A percentile compares a stretch with the other conserved stretches of the same genome.
These are phyloP conservation scores for Pseudocercospora eumusae DNA, from an alignment of 2,329 filamentous ascomycete genomes.

Conservation along the genomic window DNA sequence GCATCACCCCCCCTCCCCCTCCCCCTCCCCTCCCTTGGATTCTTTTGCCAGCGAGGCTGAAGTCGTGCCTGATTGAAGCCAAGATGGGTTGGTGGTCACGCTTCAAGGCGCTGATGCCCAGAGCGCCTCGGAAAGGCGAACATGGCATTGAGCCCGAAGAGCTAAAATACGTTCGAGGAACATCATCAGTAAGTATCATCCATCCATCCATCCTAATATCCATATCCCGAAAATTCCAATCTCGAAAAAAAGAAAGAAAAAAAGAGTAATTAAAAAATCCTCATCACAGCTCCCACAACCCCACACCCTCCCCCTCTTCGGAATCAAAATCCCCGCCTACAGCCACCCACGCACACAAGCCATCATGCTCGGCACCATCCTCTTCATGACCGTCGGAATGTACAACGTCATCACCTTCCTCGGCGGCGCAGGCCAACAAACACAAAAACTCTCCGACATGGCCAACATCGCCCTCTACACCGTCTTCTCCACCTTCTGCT, in stretches of 20 bases:
- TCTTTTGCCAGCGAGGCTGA: not conserved
- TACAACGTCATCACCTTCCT: constrained; percentile 17
- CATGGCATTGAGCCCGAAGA: constrained; percentile 8
- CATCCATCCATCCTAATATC: too few relatives aligned
- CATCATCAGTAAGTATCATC: constrained; percentile 6
- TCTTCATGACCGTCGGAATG: constrained; percentile 17
- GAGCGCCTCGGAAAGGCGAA: not conserved
- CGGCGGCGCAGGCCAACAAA: constrained; percentile 13
- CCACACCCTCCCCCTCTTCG: constrained; percentile 6
- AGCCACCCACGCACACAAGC: constrained; percentile 11
- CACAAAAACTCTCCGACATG: constrained; percentile 7
- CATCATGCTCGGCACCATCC: constrained; percentile 10
- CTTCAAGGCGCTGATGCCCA: not conserved
- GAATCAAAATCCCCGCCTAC: constrained; percentile 6
- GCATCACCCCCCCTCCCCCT: too few relatives aligned
- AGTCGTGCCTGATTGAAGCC: not conserved
- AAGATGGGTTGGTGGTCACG: constrained; percentile 5
- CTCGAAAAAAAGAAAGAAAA: too few relatives aligned
- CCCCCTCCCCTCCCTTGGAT: not conserved
- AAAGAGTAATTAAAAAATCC: too few relatives aligned
- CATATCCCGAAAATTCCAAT: too few relatives aligned
- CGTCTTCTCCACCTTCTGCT: constrained; percentile 10
- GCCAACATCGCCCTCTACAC: constrained; percentile 14
- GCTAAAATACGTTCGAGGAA: constrained; percentile 7
- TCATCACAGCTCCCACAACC: constrained; percentile 7